Conservation (phyloP, 2,329 filamentous ascomycete species). For the Cucurbitaria berberidis region DNA sequence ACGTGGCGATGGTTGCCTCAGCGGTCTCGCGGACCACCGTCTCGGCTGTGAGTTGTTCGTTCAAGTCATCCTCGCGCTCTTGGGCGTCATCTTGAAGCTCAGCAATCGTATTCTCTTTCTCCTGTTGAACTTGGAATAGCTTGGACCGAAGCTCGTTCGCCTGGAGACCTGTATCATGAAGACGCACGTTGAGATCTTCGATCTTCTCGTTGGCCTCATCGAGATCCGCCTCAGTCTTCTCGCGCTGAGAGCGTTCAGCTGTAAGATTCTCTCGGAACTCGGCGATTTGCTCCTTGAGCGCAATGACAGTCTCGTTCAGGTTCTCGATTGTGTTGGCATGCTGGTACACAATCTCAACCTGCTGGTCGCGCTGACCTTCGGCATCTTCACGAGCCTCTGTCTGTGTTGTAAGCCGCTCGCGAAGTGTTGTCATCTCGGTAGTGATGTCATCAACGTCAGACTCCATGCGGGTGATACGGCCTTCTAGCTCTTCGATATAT, state of each 20-base stretch:
- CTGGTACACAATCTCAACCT: conserved; percentile 42
- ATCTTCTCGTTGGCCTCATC: conserved; percentile 52
- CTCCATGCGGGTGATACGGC: conserved; percentile 46
- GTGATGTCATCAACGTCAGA: conserved; percentile 43
- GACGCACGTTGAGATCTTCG: conserved; percentile 48
- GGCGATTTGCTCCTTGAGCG: conserved; percentile 49
- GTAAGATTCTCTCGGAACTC: conserved; percentile 47
- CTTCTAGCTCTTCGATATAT: conserved; percentile 50
- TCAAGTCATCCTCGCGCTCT: conserved; percentile 49
- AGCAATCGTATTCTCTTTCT: conserved; percentile 48
- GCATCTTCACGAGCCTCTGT: conserved; percentile 38
- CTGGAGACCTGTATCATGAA: conserved; percentile 52
- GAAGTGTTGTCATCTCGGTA: conserved; percentile 41
- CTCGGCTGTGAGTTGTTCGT: conserved; percentile 49
- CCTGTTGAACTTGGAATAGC: conserved; percentile 54
- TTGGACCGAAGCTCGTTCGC: conserved; percentile 58
- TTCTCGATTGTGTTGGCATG: conserved; percentile 45
- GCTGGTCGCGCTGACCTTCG: conserved; percentile 49
- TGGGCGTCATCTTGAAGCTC: conserved; percentile 46
- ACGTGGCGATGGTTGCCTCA: conserved; percentile 44
- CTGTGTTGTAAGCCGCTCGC: conserved; percentile 45
- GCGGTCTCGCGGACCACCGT: conserved; percentile 46
- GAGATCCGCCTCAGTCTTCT: conserved; percentile 52
- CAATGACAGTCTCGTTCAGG: conserved; percentile 41
- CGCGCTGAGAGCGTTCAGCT: conserved; percentile 52